Percentiles rank a stretch among this genome's conserved stretches.
Evolutionary conservation across 164 flowering plant species (phyloP).

Genomic region (Protea cynaroides): DNA sequence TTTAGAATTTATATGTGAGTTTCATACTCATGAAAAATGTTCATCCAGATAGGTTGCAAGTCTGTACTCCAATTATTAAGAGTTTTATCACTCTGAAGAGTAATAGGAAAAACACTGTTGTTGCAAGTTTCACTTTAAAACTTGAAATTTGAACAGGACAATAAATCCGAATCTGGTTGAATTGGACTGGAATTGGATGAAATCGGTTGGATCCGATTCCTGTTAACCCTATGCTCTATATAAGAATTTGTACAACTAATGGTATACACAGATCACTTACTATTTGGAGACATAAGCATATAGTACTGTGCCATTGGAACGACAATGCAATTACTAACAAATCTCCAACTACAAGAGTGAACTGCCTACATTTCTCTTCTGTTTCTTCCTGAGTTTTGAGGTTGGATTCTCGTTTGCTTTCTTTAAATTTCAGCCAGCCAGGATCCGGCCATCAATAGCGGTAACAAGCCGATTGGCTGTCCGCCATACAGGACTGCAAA

Average conservation of each 20-base stretch:
- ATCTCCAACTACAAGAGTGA: conserved; percentile 94
- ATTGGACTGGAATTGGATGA: too few relatives aligned
- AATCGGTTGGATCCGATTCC: too few relatives aligned
- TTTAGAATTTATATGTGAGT: background rate
- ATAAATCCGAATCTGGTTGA: too few relatives aligned
- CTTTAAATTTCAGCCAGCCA: conserved; percentile 73
- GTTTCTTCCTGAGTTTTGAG: conserved; percentile 92
- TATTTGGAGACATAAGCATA: conserved; percentile 83
- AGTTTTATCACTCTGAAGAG: too few relatives aligned
- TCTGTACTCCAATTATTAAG: too few relatives aligned
- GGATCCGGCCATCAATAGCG: conserved; percentile 99
- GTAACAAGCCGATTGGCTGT: conserved; percentile 85
- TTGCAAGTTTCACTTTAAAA: too few relatives aligned
- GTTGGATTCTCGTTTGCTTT: conserved; percentile 90
- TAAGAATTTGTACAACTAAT: conserved; percentile 16
- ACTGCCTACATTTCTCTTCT: conserved; percentile 93
- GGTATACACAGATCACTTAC: conserved; percentile 8
- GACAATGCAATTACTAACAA: conserved; percentile 87
- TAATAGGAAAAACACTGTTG: too few relatives aligned
- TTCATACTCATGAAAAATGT: background rate
- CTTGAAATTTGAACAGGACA: too few relatives aligned
- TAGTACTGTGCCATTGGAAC: conserved; percentile 99
- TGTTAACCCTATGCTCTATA: conserved; percentile 12
- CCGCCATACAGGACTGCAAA: conserved; percentile 67
- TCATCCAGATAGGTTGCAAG: background rate